Percentiles rank a stretch among this genome's conserved stretches.
phyloP scores from a whole-genome alignment of 805 yeast species.

The Ogataea trehalophila region DNA sequence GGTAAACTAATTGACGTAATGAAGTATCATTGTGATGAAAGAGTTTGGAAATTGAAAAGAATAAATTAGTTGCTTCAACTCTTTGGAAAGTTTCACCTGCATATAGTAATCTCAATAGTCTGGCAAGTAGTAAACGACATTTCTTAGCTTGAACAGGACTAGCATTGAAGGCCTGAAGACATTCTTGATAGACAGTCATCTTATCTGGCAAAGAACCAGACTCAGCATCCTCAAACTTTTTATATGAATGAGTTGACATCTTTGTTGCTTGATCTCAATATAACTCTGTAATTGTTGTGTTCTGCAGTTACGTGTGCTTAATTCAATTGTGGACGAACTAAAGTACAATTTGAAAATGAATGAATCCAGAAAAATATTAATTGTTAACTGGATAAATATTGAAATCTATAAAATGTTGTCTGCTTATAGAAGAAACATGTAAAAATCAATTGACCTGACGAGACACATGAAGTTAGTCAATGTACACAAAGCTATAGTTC shows the following conservation, averaged over 20 bases:
- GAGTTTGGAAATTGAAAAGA: constrained; percentile 89
- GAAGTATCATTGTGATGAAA: constrained; percentile 88
- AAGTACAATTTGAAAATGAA: too few relatives aligned
- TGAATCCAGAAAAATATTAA: too few relatives aligned
- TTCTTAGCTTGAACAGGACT: constrained; percentile 83
- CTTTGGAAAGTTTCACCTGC: constrained; percentile 84
- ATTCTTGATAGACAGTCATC: constrained; percentile 96
- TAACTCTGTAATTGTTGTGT: not conserved
- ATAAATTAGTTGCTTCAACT: constrained; percentile 86
- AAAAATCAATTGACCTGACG: too few relatives aligned
- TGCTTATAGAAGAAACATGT: too few relatives aligned
- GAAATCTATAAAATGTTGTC: too few relatives aligned
- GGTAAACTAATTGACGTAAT: constrained; percentile 87
- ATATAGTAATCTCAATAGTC: constrained; percentile 75
- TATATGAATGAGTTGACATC: constrained; percentile 78
- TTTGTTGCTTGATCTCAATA: not conserved
- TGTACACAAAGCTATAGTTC: too few relatives aligned
- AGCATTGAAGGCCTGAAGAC: constrained; percentile 87
- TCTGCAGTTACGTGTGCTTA: not conserved
- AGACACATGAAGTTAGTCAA: too few relatives aligned
- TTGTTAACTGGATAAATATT: too few relatives aligned
- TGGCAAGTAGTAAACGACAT: constrained; percentile 78
- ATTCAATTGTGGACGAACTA: too few relatives aligned
- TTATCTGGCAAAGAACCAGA: constrained; percentile 76
- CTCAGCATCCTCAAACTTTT: constrained; percentile 75